A percentile compares a stretch with the other conserved stretches of the same genome.
Conservation (phyloP, 148 eudicot genomes). For the Cornus suecica region DNA sequence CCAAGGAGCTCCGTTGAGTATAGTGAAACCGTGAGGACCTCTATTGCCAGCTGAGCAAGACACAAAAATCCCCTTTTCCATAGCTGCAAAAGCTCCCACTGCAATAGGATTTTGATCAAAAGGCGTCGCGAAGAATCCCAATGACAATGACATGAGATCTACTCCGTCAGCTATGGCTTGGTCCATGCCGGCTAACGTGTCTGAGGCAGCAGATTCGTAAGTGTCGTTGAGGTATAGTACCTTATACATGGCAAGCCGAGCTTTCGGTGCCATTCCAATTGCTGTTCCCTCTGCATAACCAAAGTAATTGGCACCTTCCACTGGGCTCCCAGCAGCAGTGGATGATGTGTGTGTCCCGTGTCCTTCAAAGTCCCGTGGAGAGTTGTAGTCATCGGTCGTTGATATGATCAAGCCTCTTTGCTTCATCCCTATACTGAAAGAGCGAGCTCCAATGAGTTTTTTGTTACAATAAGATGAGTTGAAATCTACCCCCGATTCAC, state of each 20-base stretch:
- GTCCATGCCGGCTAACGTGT: conserved; percentile 40
- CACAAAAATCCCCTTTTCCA: conserved; percentile 41
- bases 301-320: conserved; percentile 20
- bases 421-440: conserved; percentile 9
- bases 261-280: conserved; percentile 43
- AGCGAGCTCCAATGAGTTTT: not conserved
- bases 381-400: conserved; percentile 18
- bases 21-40: conserved; percentile 11
- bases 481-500: not conserved
- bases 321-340: conserved; percentile 39
- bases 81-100: conserved; percentile 38
- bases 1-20: conserved; percentile 44
- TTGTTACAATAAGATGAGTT: not conserved
- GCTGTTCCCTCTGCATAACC: conserved; percentile 40
- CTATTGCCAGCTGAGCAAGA: conserved; percentile 43
- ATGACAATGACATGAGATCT: conserved; percentile 36
- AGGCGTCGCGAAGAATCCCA: conserved; percentile 14
- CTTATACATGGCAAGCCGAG: conserved; percentile 48
- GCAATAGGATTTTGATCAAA: conserved; percentile 29
- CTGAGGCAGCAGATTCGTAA: conserved; percentile 8
- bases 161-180: conserved; percentile 44
- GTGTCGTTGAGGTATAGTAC: conserved; percentile 13
- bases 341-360: conserved; percentile 60
- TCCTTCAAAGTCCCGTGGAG: conserved; percentile 35
- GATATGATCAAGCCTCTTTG: conserved; percentile 7